Base-by-base conservation (phyloP, 805 yeast species). In the Wickerhamiella brachini region DNA sequence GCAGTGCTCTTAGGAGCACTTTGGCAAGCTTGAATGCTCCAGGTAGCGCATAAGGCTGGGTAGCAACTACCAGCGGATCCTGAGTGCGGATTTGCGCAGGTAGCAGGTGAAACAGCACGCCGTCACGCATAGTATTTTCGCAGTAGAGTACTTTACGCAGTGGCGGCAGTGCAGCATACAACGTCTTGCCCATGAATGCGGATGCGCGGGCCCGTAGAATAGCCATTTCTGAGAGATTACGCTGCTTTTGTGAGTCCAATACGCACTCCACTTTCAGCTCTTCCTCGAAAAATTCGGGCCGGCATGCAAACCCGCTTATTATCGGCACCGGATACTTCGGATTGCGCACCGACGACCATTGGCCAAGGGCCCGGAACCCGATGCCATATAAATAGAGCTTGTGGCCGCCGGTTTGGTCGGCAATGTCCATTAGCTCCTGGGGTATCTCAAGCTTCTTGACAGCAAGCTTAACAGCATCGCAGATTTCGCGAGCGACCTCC, bases 121-220 rank as follows among this genome's bases (percentile, higher is more conserved):
- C 90, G 66, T 83, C 90, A 57, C 90, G 71, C 21, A 83, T 81
- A 52, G 88, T 88, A 56, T 87, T 88, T 62, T 83, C 87, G 51
- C 81, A 74, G 62, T 83, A 83, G 57, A 81, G 78, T 24, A 83
- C 73, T 2, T 81, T 75, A 57, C 77, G 77, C 43, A 82, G 71
- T 37, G 68, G 69, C 17, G 87, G 86, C 37, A 81, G 64, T 0
- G 80, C 73, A 53, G 77, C 80, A 26, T 29, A 29, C 13, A 44
- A 6, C 9, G 46, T 21, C 12, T 44, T 21, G 12, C 12, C 31
- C 34, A 44, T n/a, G 34, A 44, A 44, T 5, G 24, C 24, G 18
- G 46, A 44, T 20, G 46, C 29, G n/a, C 22, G 23, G 17, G 46
- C 24, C 9, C 46, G 12, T 7, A 44, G 46, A 21, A 22, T 22